phyloP scores from a whole-genome alignment of 352 stramenopile species.

The Globisporangium splendens region DNA sequence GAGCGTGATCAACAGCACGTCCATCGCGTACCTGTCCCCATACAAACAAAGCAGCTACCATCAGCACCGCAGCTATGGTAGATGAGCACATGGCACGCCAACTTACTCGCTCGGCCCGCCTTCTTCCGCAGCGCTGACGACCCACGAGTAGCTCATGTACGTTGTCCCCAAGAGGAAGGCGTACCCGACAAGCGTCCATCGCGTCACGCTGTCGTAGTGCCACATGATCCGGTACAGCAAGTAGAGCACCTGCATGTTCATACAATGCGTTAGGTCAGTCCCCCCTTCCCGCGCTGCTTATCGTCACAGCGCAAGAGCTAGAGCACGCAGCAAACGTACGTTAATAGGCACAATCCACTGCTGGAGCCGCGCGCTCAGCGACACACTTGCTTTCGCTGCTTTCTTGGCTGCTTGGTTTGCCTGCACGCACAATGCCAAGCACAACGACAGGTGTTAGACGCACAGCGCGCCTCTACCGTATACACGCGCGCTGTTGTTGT shows the following conservation, averaged over 20 bases:
- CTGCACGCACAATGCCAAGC: conserved; percentile 19
- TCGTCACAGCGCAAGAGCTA: background rate
- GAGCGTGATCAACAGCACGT: conserved; percentile 80
- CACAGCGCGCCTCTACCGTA: too few relatives aligned
- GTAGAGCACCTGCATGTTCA: conserved; percentile 44
- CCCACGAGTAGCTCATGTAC: conserved; percentile 81
- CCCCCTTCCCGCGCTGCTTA: background rate
- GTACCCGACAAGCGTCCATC: conserved; percentile 71
- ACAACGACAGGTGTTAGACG: background rate
- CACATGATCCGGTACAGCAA: conserved; percentile 75
- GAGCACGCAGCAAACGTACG: conserved; percentile 18
- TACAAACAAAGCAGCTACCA: conserved; percentile 5
- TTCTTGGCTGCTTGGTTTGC: conserved; percentile 87
- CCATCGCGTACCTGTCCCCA: conserved; percentile 65
- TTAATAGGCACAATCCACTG: conserved; percentile 82
- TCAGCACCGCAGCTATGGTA: background rate
- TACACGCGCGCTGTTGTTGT: too few relatives aligned
- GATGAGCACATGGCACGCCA: background rate
- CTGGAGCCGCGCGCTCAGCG: conserved; percentile 68
- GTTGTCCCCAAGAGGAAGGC: conserved; percentile 57
- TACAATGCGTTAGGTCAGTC: background rate
- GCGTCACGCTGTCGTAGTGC: conserved; percentile 59
- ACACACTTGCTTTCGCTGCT: conserved; percentile 60
- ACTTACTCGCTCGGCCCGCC: conserved; percentile 74
- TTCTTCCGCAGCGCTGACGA: conserved; percentile 72